Base-by-base conservation (phyloP, 2,329 filamentous ascomycete genomes). In the Biscogniauxia marginata region DNA sequence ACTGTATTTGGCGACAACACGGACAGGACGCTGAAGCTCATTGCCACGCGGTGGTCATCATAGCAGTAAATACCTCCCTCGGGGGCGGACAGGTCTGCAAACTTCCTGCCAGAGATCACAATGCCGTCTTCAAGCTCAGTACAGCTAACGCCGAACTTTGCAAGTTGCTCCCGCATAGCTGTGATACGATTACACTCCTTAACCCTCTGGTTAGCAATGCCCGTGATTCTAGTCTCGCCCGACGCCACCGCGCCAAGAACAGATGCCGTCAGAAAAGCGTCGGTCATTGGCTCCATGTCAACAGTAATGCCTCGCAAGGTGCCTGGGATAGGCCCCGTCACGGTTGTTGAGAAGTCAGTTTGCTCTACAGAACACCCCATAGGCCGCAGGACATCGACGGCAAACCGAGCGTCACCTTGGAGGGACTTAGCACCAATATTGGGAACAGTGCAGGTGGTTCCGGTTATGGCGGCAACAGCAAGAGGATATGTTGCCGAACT, bases 211-310 rank as follows among this genome's bases (percentile, higher is more conserved):
- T 99, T 99, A 24, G 95, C 95, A 65, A 99, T 99, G 50, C 95
- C 95, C 16, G 87, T 89, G 63, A 99, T 98, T 54, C 85, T 85
- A 0, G 95, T 99, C 50, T 86, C 86, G 1, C 90, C 91, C 13
- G 83, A 85, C 8, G 93, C 92, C 46, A 96, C 91, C 34, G 95
- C 95, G 22, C 92, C 95, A 48, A 99, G 82, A 4, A 96, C 92
- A 1, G 92, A 96, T 18, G 95, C 95, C 4, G 93, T 97, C 52
- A 99, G 81, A 79, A 99, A 99, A 49, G 95, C 95, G 74, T 99
- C 95, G 0, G 95, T 99, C 95, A 99, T 99, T 1, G 93, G 90
- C 73, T 98, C 95, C 95, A 99, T 99, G 68, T 99, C 93, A 23
- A 99, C 86, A 18, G 86, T 77, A 11, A 99, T 77, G 0, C 90